A percentile compares a stretch with the other conserved stretches of the same genome.
Conservation (phyloP, 2,329 filamentous ascomycete species). For the Monosporascus sp. region DNA sequence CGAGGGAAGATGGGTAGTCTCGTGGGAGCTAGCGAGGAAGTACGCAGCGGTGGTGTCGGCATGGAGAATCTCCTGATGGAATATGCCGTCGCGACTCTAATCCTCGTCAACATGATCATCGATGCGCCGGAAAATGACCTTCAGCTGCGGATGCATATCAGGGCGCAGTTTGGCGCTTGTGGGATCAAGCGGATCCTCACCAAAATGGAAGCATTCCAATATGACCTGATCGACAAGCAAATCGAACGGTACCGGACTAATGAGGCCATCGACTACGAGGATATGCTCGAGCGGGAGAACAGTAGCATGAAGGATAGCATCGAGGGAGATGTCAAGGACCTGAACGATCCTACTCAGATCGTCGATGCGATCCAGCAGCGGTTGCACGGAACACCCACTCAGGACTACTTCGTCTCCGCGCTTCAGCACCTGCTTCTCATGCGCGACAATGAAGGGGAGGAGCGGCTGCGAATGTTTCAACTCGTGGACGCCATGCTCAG, state of each 20-base stretch:
- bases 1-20: constrained; percentile 98
- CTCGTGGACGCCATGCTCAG: constrained; percentile 98
- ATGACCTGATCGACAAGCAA: constrained; percentile 97
- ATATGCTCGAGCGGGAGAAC: constrained; percentile 86
- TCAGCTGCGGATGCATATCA: constrained; percentile 86
- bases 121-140: constrained; percentile 87
- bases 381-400: constrained; percentile 75
- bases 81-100: constrained; percentile 91
- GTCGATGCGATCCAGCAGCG: constrained; percentile 88
- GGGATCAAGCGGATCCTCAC: constrained; percentile 89
- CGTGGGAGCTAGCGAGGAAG: constrained; percentile 93
- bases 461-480: constrained; percentile 92
- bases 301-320: constrained; percentile 85
- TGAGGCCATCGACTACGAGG: constrained; percentile 97
- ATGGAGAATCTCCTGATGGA: constrained; percentile 99
- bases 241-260: constrained; percentile 90
- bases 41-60: constrained; percentile 90
- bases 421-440: constrained; percentile 94
- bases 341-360: constrained; percentile 89
- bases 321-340: constrained; percentile 82
- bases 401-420: constrained; percentile 94
- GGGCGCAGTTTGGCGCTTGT: constrained; percentile 92
- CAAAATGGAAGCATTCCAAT: constrained; percentile 98
- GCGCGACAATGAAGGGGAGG: constrained; percentile 84
- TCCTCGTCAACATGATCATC: constrained; percentile 94